Evolutionary conservation across 352 stramenopile species (phyloP).

Genomic region (Thalassiosira exigua): DNA sequence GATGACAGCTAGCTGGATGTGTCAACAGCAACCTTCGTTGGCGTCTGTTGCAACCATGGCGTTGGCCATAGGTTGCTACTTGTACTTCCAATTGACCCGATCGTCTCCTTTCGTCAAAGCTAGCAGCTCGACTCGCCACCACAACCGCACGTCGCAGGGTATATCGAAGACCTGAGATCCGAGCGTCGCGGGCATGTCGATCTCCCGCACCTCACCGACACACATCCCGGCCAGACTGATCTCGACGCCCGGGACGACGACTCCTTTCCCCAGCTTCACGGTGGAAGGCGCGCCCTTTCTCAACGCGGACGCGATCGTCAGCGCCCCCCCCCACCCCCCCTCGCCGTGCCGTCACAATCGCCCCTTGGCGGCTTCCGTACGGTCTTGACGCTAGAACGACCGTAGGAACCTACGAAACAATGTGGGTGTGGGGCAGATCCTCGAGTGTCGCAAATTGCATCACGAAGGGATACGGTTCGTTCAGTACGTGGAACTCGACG

Average conservation of each 20-base stretch:
- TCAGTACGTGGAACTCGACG: conserved; percentile 9
- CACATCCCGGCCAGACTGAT: conserved; percentile 13
- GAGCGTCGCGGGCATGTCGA: conserved; percentile 7
- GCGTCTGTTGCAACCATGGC: no score
- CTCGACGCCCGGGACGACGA: conserved; percentile 9
- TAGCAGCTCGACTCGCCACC: neutral
- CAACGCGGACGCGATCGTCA: conserved; percentile 17
- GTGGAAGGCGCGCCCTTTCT: conserved; percentile 12
- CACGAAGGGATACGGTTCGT: conserved; percentile 21
- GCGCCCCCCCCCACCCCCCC: neutral
- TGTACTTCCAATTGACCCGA: conserved; percentile 3
- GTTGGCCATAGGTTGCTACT: no score
- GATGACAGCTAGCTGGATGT: no score
- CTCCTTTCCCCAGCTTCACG: conserved; percentile 15
- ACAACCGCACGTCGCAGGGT: neutral
- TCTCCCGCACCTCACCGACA: conserved; percentile 13
- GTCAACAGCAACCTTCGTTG: no score
- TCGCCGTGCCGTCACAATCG: no score
- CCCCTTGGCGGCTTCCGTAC: conserved; percentile 5
- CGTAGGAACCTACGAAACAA: conserved; percentile 6
- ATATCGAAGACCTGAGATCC: neutral
- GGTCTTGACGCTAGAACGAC: conserved; percentile 2
- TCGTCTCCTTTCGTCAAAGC: neutral
- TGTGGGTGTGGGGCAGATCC: no score
- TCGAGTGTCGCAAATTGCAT: conserved; percentile 19